phyloP scores from a whole-genome alignment of 78 protist genomes.

The Cavenderia fasciculata region DNA sequence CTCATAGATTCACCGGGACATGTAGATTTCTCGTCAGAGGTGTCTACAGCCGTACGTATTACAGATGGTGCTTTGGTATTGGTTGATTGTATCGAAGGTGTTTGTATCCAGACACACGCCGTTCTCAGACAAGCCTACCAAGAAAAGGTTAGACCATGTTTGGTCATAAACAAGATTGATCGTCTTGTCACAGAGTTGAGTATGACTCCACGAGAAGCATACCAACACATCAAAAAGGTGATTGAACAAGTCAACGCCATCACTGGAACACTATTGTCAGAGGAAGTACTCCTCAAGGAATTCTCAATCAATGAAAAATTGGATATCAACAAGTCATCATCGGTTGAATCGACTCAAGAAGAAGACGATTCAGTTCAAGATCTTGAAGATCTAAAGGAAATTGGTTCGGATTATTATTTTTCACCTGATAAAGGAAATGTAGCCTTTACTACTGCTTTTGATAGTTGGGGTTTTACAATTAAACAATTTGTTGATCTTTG shows the following conservation, averaged over 20 bases:
- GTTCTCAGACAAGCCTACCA: slow-evolving; percentile 95
- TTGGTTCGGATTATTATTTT: slow-evolving; percentile 74
- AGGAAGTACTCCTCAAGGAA: slow-evolving; percentile 67
- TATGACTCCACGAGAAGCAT: slow-evolving; percentile 90
- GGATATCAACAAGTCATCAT: not conserved
- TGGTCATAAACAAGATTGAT: slow-evolving; percentile 98
- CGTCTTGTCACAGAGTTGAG: slow-evolving; percentile 90
- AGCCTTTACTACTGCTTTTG: slow-evolving; percentile 91
- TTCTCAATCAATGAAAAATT: not conserved
- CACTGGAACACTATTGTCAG: slow-evolving; percentile 80
- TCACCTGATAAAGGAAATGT: slow-evolving; percentile 96
- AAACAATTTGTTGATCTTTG: slow-evolving; percentile 67
- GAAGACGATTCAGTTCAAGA: slow-evolving; percentile 4
- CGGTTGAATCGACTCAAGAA: not conserved
- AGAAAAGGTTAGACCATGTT: slow-evolving; percentile 86
- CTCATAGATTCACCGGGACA: slow-evolving; percentile 99
- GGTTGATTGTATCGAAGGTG: slow-evolving; percentile 92
- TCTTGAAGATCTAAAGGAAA: not conserved
- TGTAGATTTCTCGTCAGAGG: slow-evolving; percentile 96
- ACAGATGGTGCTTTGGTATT: slow-evolving; percentile 91
- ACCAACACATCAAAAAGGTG: slow-evolving; percentile 79
- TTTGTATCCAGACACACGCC: slow-evolving; percentile 92
- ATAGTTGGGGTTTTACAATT: slow-evolving; percentile 95
- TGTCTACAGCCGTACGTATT: slow-evolving; percentile 88
- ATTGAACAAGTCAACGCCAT: slow-evolving; percentile 91